Percentiles rank a stretch among this genome's conserved stretches.
Evolutionary conservation across 306 rosid genomes (phyloP).

Genomic region (Pyrus bretschneideri): DNA sequence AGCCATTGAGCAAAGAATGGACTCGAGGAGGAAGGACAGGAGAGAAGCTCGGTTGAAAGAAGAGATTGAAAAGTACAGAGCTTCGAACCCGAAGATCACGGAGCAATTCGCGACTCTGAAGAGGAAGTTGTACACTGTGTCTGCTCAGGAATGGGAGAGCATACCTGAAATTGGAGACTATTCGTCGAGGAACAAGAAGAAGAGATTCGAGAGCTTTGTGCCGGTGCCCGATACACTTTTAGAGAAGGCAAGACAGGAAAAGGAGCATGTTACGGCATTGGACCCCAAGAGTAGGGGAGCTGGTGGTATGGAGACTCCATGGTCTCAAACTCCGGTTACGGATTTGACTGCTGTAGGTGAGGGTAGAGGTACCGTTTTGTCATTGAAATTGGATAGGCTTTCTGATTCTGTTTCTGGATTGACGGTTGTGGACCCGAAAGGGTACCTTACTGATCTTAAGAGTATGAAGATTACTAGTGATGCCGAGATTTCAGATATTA

Average conservation of each 20-base stretch:
- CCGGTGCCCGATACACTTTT: slow-evolving; percentile 83
- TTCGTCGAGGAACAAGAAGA: slow-evolving; percentile 71
- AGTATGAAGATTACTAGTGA: slow-evolving; percentile 91
- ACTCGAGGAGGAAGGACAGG: slow-evolving; percentile 81
- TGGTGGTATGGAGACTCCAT: slow-evolving; percentile 73
- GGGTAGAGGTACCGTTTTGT: slow-evolving; percentile 76
- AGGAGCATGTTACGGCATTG: slow-evolving; percentile 81
- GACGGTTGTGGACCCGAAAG: slow-evolving; percentile 71
- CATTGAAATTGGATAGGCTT: slow-evolving; percentile 63
- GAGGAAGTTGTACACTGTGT: slow-evolving; percentile 52
- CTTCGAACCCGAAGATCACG: slow-evolving; percentile 76
- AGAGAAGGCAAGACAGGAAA: slow-evolving; percentile 86
- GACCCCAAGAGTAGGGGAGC: slow-evolving; percentile 80
- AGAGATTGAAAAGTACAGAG: slow-evolving; percentile 69
- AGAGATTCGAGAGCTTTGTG: slow-evolving; percentile 81
- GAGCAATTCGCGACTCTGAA: slow-evolving; percentile 86
- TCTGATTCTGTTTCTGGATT: slow-evolving; percentile 75
- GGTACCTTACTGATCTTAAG: slow-evolving; percentile 68
- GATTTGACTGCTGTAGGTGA: slow-evolving; percentile 91
- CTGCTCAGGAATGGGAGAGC: slow-evolving; percentile 71
- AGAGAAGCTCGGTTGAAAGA: slow-evolving; percentile 87
- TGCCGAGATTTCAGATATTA: slow-evolving; percentile 80
- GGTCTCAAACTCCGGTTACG: slow-evolving; percentile 82
- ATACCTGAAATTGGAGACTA: slow-evolving; percentile 85
- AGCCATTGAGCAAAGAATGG: slow-evolving; percentile 80